Evolutionary conservation across 2,329 filamentous ascomycete species (phyloP).

Genomic region (Hypoxylon sp.): DNA sequence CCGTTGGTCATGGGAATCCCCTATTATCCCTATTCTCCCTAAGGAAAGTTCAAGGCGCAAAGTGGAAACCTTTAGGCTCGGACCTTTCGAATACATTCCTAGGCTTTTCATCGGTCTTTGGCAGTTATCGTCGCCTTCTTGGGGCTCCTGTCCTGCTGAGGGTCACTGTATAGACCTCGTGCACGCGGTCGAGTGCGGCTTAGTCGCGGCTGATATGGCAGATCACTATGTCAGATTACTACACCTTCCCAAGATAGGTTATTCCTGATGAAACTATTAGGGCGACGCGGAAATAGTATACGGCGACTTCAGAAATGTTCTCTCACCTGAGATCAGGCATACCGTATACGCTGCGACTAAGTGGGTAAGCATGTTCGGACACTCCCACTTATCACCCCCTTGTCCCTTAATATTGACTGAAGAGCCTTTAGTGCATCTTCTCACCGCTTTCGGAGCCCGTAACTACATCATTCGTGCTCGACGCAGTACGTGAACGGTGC

Average conservation of each 20-base stretch:
- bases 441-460: slow-evolving; percentile 44
- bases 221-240: slow-evolving; percentile 53
- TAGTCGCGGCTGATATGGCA: slow-evolving; percentile 54
- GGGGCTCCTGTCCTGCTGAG: slow-evolving; percentile 48
- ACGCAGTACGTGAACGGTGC: slow-evolving; percentile 52
- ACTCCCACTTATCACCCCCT: background rate
- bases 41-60: background rate
- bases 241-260: no score
- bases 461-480: slow-evolving; percentile 49
- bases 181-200: slow-evolving; percentile 46
- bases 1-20: no score
- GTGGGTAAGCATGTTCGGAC: slow-evolving; percentile 39
- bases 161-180: slow-evolving; percentile 49
- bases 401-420: background rate
- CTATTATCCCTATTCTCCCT: no score
- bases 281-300: slow-evolving; percentile 55
- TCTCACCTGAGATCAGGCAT: slow-evolving; percentile 42
- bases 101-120: slow-evolving; percentile 51
- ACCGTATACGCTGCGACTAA: slow-evolving; percentile 54
- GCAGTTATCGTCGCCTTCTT: slow-evolving; percentile 51
- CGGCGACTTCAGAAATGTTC: slow-evolving; percentile 50
- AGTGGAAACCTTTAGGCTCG: slow-evolving; percentile 44
- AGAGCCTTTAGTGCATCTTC: slow-evolving; percentile 49
- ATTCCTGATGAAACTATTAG: slow-evolving; percentile 34
- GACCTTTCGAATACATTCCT: slow-evolving; percentile 44